Evolutionary conservation across 139 green algal species (phyloP).

Genomic region (Chlorella sp.): DNA sequence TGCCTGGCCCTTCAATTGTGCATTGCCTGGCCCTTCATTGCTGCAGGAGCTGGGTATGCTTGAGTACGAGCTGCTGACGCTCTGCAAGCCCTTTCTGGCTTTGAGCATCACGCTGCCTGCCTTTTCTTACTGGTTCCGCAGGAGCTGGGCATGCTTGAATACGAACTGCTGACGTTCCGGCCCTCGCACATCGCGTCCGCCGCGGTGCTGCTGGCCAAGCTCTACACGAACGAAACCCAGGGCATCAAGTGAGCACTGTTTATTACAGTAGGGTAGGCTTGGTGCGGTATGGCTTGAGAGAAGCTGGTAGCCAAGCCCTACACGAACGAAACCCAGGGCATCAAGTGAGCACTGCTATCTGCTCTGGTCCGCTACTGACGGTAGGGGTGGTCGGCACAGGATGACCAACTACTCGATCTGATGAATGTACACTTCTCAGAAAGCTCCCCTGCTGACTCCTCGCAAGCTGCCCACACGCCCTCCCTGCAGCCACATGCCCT

Average conservation of each 20-base stretch:
- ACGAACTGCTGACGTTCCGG: constrained; percentile 38
- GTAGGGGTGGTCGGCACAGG: no score
- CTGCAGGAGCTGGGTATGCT: constrained; percentile 52
- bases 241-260: background rate
- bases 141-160: constrained; percentile 58
- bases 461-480: background rate
- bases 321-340: background rate
- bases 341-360: constrained; percentile 3
- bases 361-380: no score
- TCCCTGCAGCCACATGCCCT: constrained; percentile 7
- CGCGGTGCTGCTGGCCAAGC: constrained; percentile 40
- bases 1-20: no score
- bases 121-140: background rate
- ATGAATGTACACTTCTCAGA: no score
- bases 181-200: constrained; percentile 43
- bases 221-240: constrained; percentile 2
- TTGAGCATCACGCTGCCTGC: no score
- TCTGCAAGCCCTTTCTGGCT: no score
- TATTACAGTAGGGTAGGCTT: no score
- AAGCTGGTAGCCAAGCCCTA: constrained; percentile 38
- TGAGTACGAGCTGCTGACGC: constrained; percentile 48
- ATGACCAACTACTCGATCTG: background rate
- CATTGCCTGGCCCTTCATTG: no score
- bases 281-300: no score
- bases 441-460: background rate